Conservation (phyloP, 495 filamentous ascomycete species). For the Penicillium cataractarum region DNA sequence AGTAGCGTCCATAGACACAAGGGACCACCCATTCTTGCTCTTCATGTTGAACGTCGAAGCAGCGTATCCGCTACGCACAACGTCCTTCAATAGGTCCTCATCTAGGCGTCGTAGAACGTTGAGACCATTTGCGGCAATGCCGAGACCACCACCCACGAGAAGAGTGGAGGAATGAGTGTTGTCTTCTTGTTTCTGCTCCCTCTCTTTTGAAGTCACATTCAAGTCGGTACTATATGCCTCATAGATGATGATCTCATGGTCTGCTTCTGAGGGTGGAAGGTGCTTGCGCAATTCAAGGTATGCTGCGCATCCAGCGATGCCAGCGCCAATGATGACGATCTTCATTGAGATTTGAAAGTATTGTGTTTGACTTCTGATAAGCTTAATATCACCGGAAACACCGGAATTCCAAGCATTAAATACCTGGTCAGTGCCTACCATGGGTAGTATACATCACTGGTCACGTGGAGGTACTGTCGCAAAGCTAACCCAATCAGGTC, state of each 20-base stretch:
- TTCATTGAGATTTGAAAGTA: slow-evolving; percentile 37
- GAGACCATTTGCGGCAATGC: slow-evolving; percentile 20
- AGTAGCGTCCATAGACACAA: slow-evolving; percentile 29
- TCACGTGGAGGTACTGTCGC: slow-evolving; percentile 8
- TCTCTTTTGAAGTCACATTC: slow-evolving; percentile 13
- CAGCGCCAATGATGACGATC: slow-evolving; percentile 54
- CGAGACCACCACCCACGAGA: slow-evolving; percentile 21
- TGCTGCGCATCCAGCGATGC: slow-evolving; percentile 47
- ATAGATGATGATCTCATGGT: slow-evolving; percentile 24
- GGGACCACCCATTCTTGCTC: slow-evolving; percentile 38
- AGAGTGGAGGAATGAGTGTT: slow-evolving; percentile 21
- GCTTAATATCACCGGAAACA: neutral
- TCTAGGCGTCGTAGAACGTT: slow-evolving; percentile 19
- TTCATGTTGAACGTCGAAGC: slow-evolving; percentile 40
- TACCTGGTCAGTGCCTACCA: slow-evolving; percentile 4
- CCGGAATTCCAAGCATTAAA: slow-evolving; percentile 13
- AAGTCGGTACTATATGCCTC: slow-evolving; percentile 21
- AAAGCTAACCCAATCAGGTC: slow-evolving; percentile 11
- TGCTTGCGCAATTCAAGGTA: slow-evolving; percentile 51
- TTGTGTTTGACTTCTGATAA: neutral
- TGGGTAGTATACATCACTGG: neutral
- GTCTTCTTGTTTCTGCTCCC: slow-evolving; percentile 10
- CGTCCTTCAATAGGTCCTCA: slow-evolving; percentile 26
- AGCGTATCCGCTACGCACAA: slow-evolving; percentile 38
- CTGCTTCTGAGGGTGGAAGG: slow-evolving; percentile 12